phyloP scores from a whole-genome alignment of 805 yeast genomes.

The Tetrapisispora nanseiensis region DNA sequence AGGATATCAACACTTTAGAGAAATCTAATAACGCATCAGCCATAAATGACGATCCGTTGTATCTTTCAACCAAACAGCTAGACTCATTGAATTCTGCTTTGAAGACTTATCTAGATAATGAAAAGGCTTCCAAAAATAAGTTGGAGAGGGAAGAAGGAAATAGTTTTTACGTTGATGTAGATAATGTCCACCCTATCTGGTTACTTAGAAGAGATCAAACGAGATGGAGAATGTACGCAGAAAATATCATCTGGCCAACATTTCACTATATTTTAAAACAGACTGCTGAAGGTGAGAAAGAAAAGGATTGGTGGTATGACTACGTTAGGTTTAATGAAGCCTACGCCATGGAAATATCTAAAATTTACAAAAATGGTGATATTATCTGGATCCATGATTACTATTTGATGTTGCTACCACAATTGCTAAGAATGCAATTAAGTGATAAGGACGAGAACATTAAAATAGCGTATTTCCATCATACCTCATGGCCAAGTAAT shows the following conservation, averaged over 20 bases:
- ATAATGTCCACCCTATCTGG: slow-evolving; percentile 75
- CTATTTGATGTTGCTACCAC: slow-evolving; percentile 73
- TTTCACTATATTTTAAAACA: slow-evolving; percentile 85
- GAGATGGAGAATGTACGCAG: slow-evolving; percentile 86
- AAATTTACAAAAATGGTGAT: slow-evolving; percentile 78
- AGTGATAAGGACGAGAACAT: slow-evolving; percentile 36
- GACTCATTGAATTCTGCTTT: slow-evolving; percentile 20
- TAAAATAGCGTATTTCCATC: slow-evolving; percentile 68
- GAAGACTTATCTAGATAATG: slow-evolving; percentile 38
- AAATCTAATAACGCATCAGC: background rate
- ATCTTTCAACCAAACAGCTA: slow-evolving; percentile 49
- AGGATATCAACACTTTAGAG: background rate
- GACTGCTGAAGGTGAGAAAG: slow-evolving; percentile 48
- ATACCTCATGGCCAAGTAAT: slow-evolving; percentile 89
- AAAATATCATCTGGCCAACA: slow-evolving; percentile 85
- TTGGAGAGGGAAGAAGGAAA: slow-evolving; percentile 15
- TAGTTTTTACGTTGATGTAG: slow-evolving; percentile 34
- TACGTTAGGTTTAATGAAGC: slow-evolving; percentile 87
- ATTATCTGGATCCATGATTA: slow-evolving; percentile 90
- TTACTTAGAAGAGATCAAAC: slow-evolving; percentile 65
- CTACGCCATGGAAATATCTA: slow-evolving; percentile 67
- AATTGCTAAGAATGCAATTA: slow-evolving; percentile 64
- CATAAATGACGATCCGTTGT: slow-evolving; percentile 48
- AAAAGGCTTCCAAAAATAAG: background rate
- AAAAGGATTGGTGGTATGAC: slow-evolving; percentile 75